Percentiles rank a stretch among this genome's conserved stretches.
Evolutionary conservation across 2,329 filamentous ascomycete species (phyloP).

Genomic region (Neopestalotiopsis clavispora): DNA sequence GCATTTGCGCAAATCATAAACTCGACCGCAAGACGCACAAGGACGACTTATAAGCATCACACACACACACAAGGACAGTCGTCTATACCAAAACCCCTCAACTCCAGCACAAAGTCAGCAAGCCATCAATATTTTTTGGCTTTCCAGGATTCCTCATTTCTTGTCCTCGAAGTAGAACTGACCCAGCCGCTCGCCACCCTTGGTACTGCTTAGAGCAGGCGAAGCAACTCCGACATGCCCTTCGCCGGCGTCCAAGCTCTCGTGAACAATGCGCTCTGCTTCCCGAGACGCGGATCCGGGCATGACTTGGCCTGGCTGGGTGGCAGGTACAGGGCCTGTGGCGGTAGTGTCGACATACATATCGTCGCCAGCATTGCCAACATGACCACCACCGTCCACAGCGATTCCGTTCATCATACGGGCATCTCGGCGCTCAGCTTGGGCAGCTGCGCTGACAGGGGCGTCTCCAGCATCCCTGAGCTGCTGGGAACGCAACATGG

Average conservation of each 20-base stretch:
- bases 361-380: slow-evolving; percentile 49
- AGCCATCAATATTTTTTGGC: neutral
- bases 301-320: slow-evolving; percentile 35
- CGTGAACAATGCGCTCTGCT: slow-evolving; percentile 67
- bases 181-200: slow-evolving; percentile 53
- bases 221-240: slow-evolving; percentile 37
- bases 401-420: slow-evolving; percentile 71
- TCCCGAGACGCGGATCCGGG: slow-evolving; percentile 48
- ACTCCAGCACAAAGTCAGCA: neutral
- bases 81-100: slow-evolving; percentile 1
- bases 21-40: neutral
- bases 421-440: slow-evolving; percentile 62
- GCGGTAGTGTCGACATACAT: slow-evolving; percentile 69
- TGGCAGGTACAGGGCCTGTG: slow-evolving; percentile 57
- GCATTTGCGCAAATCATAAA: neutral
- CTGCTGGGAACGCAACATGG: slow-evolving; percentile 34
- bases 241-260: slow-evolving; percentile 60
- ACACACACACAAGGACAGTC: neutral
- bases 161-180: slow-evolving; percentile 66
- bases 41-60: neutral
- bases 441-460: slow-evolving; percentile 49
- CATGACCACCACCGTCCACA: slow-evolving; percentile 52
- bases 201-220: slow-evolving; percentile 47
- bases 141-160: slow-evolving; percentile 27
- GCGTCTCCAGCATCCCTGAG: slow-evolving; percentile 42